These are phyloP conservation scores for Calocybe gambosa DNA, from an alignment of 1,284 basidiomycete genomes.

Conservation along the genomic window DNA sequence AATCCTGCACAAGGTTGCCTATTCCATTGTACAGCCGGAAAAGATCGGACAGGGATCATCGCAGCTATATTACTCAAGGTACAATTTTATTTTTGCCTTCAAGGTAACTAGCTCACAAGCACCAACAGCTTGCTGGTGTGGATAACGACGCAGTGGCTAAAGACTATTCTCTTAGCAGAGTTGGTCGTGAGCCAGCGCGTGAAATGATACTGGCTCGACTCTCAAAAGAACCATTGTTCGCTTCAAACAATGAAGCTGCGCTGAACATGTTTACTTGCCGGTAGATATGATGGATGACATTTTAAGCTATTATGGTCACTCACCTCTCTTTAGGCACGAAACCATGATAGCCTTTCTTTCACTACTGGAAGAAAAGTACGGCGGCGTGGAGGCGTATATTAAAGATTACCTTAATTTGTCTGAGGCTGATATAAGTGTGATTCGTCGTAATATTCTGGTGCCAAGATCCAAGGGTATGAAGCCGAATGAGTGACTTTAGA, in stretches of 20 bases:
- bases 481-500: too few relatives aligned
- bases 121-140: slow-evolving; percentile 58
- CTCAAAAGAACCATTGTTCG: slow-evolving; percentile 62
- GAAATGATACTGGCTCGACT: slow-evolving; percentile 62
- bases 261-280: slow-evolving; percentile 74
- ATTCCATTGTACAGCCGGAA: slow-evolving; percentile 79
- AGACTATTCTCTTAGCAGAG: slow-evolving; percentile 70
- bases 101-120: not conserved
- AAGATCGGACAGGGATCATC: slow-evolving; percentile 73
- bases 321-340: slow-evolving; percentile 40
- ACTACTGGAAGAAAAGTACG: slow-evolving; percentile 55
- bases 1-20: slow-evolving; percentile 55
- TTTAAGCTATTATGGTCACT: not conserved
- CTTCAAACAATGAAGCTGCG: slow-evolving; percentile 62
- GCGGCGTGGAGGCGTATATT: slow-evolving; percentile 61
- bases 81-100: slow-evolving; percentile 7
- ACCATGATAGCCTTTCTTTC: slow-evolving; percentile 66
- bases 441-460: slow-evolving; percentile 52
- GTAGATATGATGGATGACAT: slow-evolving; percentile 29
- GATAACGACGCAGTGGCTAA: slow-evolving; percentile 54
- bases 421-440: slow-evolving; percentile 51
- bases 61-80: slow-evolving; percentile 70
- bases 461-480: too few relatives aligned
- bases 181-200: slow-evolving; percentile 71
- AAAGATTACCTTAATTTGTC: slow-evolving; percentile 46